Evolutionary conservation across 345 rosid genomes (phyloP), one percentile per base, ranked within the genome.

Genomic region (Mangifera indica): DNA sequence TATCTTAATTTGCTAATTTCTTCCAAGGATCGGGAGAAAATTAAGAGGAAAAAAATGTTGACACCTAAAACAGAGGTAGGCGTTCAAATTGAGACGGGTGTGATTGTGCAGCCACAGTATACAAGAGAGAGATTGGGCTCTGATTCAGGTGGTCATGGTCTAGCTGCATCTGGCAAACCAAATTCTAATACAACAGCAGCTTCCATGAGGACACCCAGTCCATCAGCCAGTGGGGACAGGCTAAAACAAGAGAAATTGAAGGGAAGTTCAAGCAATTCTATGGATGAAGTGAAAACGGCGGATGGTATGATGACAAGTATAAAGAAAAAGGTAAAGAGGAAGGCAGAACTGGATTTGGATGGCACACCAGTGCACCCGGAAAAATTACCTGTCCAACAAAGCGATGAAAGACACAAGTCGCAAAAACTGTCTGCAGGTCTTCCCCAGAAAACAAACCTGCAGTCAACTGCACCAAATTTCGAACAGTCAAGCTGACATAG

Each of bases 301-400:
- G 89, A 86, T 18, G 86, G 74, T 42, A 64, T 75, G 25, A 10
- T 64, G 54, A 52, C 68, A 29, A 29, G n/a, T n/a, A n/a, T 3
- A 10, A 85, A 86, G 85, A 87, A 88, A 63, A 88, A 80, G 81
- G 77, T 58, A 11, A 90, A 84, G 80, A 83, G 86, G 81, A 93
- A 88, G 67, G 71, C 88, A 1, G 94, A 86, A 59, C 63, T 60
- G n/a, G 85, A 77, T 70, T 46, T 66, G 70, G 86, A 84, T 53
- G 89, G 81, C 71, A 62, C 88, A 69, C 81, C 67, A 44, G 46
- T 63, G 25, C 69, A 76, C 32, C 64, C 67, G n/a, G 86, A 81
- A 69, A 83, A 80, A 76, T 49, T 76, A 46, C 67, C 70, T 25
- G 48, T 49, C 12, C 82, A 73, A 37, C 72, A 54, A 32, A 65